A percentile compares a stretch with the other conserved stretches of the same genome.
Evolutionary conservation across 192 early-diverging fungal genomes (phyloP).

Genomic region (Jimgerdemannia flammicorona): DNA sequence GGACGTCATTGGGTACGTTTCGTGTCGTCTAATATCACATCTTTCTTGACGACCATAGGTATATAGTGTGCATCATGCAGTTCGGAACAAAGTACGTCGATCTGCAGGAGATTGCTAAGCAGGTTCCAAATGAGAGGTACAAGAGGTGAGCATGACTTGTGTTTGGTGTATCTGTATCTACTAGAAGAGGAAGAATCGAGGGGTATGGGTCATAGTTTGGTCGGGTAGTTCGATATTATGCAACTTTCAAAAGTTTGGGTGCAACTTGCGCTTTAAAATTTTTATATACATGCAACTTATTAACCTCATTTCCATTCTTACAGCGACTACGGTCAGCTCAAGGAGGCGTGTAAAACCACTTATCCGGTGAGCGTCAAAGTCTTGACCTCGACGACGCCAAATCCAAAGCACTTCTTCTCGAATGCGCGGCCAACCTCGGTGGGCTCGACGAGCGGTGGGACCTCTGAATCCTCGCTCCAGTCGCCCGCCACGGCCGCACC

Average conservation of each 20-base stretch:
- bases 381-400: constrained; percentile 12
- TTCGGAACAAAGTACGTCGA: constrained; percentile 18
- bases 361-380: constrained; percentile 11
- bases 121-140: constrained; percentile 11
- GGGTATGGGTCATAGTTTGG: no score
- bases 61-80: constrained; percentile 25
- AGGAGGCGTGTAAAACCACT: constrained; percentile 14
- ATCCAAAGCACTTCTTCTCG: not conserved
- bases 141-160: not conserved
- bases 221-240: no score
- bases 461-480: constrained; percentile 4
- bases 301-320: no score
- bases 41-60: constrained; percentile 5
- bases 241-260: no score
- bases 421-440: not conserved
- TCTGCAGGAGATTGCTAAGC: constrained; percentile 4
- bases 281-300: no score
- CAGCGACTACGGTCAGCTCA: not conserved
- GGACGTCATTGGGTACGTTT: not conserved
- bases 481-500: constrained; percentile 11
- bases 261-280: no score
- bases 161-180: no score
- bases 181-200: no score
- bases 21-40: not conserved
- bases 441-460: not conserved